Evolutionary conservation across 257 asterid species (phyloP).

Genomic region (Thymus mandschuricus): DNA sequence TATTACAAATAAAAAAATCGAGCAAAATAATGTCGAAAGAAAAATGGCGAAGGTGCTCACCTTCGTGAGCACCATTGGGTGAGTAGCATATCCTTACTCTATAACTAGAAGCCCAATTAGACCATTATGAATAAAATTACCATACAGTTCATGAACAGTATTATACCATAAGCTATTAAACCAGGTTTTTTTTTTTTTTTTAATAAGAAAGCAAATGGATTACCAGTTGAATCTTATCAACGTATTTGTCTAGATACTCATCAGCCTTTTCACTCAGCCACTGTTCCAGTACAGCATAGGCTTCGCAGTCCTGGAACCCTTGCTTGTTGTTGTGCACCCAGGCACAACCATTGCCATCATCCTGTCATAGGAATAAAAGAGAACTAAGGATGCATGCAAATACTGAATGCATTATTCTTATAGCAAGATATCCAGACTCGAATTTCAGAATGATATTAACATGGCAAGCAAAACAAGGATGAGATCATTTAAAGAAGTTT

Average conservation of each 20-base stretch:
- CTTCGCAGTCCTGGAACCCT: slow-evolving; percentile 86
- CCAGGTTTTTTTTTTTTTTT: background rate
- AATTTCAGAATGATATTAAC: too few species aligned
- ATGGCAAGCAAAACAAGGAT: background rate
- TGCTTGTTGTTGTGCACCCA: slow-evolving; percentile 92
- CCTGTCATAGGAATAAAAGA: slow-evolving; percentile 45
- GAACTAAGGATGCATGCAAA: slow-evolving; percentile 22
- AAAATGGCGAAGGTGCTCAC: too few species aligned
- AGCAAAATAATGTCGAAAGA: too few species aligned
- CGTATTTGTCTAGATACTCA: slow-evolving; percentile 60
- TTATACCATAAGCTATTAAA: background rate
- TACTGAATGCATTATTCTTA: background rate
- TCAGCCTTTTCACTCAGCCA: slow-evolving; percentile 71
- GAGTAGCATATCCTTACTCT: too few species aligned
- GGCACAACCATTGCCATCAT: slow-evolving; percentile 56
- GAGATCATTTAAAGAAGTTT: slow-evolving; percentile 24
- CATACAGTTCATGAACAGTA: background rate
- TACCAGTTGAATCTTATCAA: slow-evolving; percentile 75
- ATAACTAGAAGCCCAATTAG: background rate
- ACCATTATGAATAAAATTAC: slow-evolving; percentile 4
- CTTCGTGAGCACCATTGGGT: too few species aligned
- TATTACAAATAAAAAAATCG: too few species aligned
- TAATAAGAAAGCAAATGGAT: slow-evolving; percentile 26
- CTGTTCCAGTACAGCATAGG: slow-evolving; percentile 74
- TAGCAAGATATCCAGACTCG: slow-evolving; percentile 21